Base-by-base conservation (phyloP, 176 grass and related monocot genomes). In the Guadua angustifolia region DNA sequence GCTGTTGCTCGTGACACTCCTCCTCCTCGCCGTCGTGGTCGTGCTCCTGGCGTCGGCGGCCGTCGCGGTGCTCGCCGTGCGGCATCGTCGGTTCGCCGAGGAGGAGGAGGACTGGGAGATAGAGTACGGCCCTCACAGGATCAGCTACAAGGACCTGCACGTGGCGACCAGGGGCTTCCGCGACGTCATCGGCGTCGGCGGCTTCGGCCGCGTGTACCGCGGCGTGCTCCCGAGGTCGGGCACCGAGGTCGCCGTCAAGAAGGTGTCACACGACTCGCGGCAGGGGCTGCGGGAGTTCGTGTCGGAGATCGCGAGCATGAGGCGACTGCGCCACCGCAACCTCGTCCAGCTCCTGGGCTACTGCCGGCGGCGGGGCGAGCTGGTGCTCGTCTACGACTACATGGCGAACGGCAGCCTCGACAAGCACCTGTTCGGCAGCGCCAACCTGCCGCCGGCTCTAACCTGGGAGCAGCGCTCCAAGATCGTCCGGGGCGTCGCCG, bases 211-310 rank as follows among this genome's bases (percentile, higher is more conserved):
- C 70, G 93, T 95, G 58, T 95, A 92, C 90, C 86, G 29, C 49
- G 93, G 93, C 75, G 75, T 82, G 66, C 82, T 95, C 29, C 85
- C 64, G 21, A 25, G 52, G 58, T 58, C 46, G 58, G 32, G 19
- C 32, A 11, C 19, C 9, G 88, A 97, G 84, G 87, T 97, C 25
- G 94, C 94, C 19, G 91, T 97, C 29, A 97, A 97, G 87, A 83
- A 82, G 77, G 76, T 97, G 22, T 87, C 91, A 8, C 86, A 97
- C 47, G 81, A 83, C 1, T 97, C 94, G 19, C 80, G 53, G 75
- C 94, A 97, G 85, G 94, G 94, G 36, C 25, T 97, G 10, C 84
- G 84, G 35, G 94, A 97, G 79, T 97, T 97, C 79, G 69, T 97
- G 1, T 78, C 94, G 2, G 94, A 94, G 84, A 86, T 97, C 44